Conservation (phyloP, 2,329 filamentous ascomycete species). For the Onygena corvina region DNA sequence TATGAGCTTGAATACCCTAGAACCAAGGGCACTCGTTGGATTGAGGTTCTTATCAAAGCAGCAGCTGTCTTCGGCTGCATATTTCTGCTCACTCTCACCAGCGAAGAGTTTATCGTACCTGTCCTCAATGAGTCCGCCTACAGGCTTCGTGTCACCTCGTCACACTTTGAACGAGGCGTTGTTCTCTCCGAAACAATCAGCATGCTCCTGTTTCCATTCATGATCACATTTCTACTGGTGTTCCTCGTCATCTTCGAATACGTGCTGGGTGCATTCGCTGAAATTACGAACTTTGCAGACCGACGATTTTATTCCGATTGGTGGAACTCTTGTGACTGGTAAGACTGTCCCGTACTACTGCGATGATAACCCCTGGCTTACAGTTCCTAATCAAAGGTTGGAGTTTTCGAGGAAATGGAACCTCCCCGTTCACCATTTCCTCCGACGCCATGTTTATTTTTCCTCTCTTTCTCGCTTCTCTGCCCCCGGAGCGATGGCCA, state of each 20-base stretch:
- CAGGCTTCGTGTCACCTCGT: slow-evolving; percentile 38
- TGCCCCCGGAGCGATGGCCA: slow-evolving; percentile 62
- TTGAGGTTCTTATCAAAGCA: slow-evolving; percentile 70
- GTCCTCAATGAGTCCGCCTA: slow-evolving; percentile 63
- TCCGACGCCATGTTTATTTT: slow-evolving; percentile 85
- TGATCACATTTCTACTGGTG: slow-evolving; percentile 87
- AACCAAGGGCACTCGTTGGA: slow-evolving; percentile 60
- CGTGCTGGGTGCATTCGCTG: slow-evolving; percentile 82
- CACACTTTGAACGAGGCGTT: slow-evolving; percentile 55
- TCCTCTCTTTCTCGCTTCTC: slow-evolving; percentile 68
- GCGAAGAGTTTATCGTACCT: slow-evolving; percentile 90
- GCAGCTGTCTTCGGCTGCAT: slow-evolving; percentile 91
- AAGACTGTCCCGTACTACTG: slow-evolving; percentile 10
- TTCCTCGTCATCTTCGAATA: slow-evolving; percentile 99
- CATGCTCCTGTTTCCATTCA: slow-evolving; percentile 88
- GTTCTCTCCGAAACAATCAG: slow-evolving; percentile 83
- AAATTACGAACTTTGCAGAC: slow-evolving; percentile 86
- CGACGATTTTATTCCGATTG: slow-evolving; percentile 78
- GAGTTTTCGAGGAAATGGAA: slow-evolving; percentile 97
- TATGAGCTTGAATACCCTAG: slow-evolving; percentile 96
- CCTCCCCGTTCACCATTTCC: slow-evolving; percentile 91
- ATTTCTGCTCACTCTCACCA: slow-evolving; percentile 80
- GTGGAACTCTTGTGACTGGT: slow-evolving; percentile 51
- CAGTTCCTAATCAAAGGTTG: slow-evolving; percentile 44
- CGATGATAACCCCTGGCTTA: background rate